phyloP scores from a whole-genome alignment of 2,329 filamentous ascomycete species.

The Calonectria naviculata region DNA sequence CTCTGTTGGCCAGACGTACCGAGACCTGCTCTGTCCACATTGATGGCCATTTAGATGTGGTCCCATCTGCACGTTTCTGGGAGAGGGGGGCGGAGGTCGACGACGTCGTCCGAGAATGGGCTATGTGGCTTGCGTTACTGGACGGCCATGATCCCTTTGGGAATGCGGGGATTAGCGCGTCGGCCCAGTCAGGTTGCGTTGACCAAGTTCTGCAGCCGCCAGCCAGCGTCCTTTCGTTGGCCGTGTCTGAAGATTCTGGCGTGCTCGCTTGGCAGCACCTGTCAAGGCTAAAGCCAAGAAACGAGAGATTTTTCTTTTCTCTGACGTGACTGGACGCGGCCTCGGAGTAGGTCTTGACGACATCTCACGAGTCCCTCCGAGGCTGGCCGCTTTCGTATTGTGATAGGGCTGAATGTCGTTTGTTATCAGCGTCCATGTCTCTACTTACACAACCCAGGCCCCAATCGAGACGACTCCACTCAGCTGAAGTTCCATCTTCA shows the following conservation, averaged over 20 bases:
- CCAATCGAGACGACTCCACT: slow-evolving; percentile 20
- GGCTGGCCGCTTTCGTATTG: slow-evolving; percentile 5
- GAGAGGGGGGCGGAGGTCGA: slow-evolving; percentile 18
- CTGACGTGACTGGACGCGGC: slow-evolving; percentile 14
- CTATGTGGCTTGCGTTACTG: slow-evolving; percentile 39
- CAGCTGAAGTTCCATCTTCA: slow-evolving; percentile 24
- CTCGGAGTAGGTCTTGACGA: background rate
- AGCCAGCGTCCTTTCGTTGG: slow-evolving; percentile 34
- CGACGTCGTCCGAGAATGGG: slow-evolving; percentile 35
- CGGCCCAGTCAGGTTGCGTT: slow-evolving; percentile 20
- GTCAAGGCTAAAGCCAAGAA: slow-evolving; percentile 7
- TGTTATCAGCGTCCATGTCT: slow-evolving; percentile 17
- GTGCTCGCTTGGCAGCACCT: slow-evolving; percentile 16
- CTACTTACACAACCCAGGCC: slow-evolving; percentile 13
- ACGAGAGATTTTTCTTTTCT: background rate
- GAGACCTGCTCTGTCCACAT: slow-evolving; percentile 13
- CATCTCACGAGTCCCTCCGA: background rate
- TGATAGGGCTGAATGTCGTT: slow-evolving; percentile 32
- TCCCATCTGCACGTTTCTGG: slow-evolving; percentile 34
- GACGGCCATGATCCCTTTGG: slow-evolving; percentile 24
- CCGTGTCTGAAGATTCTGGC: slow-evolving; percentile 17
- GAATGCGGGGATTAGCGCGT: slow-evolving; percentile 46
- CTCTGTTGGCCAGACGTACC: slow-evolving; percentile 1
- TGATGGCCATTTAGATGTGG: slow-evolving; percentile 32
- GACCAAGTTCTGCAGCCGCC: slow-evolving; percentile 30